Base-by-base conservation (phyloP, 148 eudicot species). In the Rhododendron henanense region DNA sequence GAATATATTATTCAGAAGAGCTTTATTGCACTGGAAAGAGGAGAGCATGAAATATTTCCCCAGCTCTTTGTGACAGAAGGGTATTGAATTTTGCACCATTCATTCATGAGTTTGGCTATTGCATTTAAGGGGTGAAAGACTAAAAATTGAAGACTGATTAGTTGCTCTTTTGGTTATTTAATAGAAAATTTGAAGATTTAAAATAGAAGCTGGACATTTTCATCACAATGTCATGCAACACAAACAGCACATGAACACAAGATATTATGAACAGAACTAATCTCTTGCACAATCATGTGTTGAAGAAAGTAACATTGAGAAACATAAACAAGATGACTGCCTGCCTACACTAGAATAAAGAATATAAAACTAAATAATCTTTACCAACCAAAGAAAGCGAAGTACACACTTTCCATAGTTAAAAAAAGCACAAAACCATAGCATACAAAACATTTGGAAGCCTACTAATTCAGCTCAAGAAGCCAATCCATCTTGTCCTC, bases 401-500 rank as follows among this genome's bases (percentile, higher is more conserved):
- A 63, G 67, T 21, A 6, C n/a, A 21, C 8, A 21, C 67, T 63
- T 23, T 10, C 50, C 69, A 23, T 61, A n/a, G 28, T 21, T 41
- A 41, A 14, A 51, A 63, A 63, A n/a, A 63, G 69, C 23, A 28
- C 10, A 23, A 21, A 21, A 6, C 69, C 10, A 21, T 21, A 23
- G 3, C 1, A 10, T 2, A 51, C 57, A 51, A 51, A 67, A 53
- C 47, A n/a, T 10, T 80, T 41, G 57, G 85, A 77, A 84, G 35
- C 74, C 91, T 89, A 11, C 75, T 25, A 93, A 91, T 94, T 88
- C 47, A 96, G 93, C 89, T 90, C 90, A 50, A 91, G 87, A 76
- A 91, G 88, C 99, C 99, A 96, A 67, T 88, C 98, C 99, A 89
- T 93, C 39, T 90, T 92, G 85, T 96, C 98, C 85, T 95, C 95